Percentiles rank a stretch among this genome's conserved stretches.
phyloP scores from a whole-genome alignment of 1,284 basidiomycete species.

The Coniferiporia sulphurascens region DNA sequence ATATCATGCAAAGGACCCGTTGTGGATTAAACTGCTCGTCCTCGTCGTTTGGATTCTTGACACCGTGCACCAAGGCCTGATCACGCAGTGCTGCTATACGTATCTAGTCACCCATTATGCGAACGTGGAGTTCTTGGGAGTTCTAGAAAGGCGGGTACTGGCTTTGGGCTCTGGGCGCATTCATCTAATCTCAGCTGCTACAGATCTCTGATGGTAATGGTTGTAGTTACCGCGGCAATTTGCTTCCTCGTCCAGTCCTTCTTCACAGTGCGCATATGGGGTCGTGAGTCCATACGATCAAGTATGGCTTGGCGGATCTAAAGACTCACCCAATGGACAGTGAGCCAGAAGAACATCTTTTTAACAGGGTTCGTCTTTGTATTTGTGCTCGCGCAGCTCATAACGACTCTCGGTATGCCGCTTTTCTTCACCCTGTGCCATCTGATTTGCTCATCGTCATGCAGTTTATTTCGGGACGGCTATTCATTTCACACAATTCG shows the following conservation, averaged over 20 bases:
- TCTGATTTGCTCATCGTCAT: background rate
- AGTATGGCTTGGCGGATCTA: too few species aligned
- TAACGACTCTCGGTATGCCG: background rate
- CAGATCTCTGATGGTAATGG: background rate
- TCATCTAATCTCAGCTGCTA: background rate
- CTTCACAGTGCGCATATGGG: conserved; percentile 3
- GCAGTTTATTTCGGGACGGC: background rate
- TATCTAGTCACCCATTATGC: conserved; percentile 9
- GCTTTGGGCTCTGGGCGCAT: background rate
- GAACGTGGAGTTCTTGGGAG: background rate
- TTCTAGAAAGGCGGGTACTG: background rate
- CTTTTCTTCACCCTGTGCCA: background rate
- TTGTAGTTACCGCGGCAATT: background rate
- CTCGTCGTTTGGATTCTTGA: conserved; percentile 2
- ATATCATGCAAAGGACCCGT: conserved; percentile 1
- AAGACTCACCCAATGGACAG: background rate
- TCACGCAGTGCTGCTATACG: background rate
- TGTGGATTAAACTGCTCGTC: background rate
- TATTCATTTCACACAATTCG: background rate
- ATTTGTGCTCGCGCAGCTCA: background rate
- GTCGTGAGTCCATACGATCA: background rate
- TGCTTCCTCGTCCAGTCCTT: conserved; percentile 1
- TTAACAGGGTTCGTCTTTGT: background rate
- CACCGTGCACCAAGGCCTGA: conserved; percentile 8
- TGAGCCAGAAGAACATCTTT: conserved; percentile 2